Base-by-base conservation (phyloP, 805 yeast genomes). In the Saccharomycopsis fermentans region DNA sequence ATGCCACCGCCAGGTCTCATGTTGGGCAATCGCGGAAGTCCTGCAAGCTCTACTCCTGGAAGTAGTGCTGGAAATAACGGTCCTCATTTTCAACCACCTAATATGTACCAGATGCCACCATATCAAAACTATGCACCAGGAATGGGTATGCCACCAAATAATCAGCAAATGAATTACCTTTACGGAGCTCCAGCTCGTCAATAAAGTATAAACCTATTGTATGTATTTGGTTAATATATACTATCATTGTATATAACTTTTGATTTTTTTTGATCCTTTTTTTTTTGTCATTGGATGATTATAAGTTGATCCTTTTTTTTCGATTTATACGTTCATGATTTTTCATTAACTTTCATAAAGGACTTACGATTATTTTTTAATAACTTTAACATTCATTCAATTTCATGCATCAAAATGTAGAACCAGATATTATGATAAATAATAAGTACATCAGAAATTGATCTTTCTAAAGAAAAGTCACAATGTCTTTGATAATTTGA, bases 401-500 rank as follows among this genome's bases (percentile, higher is more conserved):
- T 32, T 35, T 11, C 29, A 21, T 34, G 24, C 32, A 29, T 9
- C n/a, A 34, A 4, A 11, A 19, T 12, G 48, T 17, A 32, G 14
- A 34, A n/a, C 12, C 8, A 17, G 47, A 27, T 17, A 14, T 9
- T 27, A 32, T 26, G 3, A 16, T 12, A 34, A 19, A 48, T 9
- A 26, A 9, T 12, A 54, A 14, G 34, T 34, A 17, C 12, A 50
- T 2, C 9, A 9, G 14, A 24, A 52, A 19, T 24, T 43, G 26
- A n/a, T 56, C 8, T 34, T 16, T 12, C 17, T n/a, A 26, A n/a
- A 29, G 21, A 3, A 2, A 50, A 29, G 21, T 29, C 39, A 11
- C 3, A 74, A 64, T 35, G 71, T 63, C 58, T 73, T 70, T 4
- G 86, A 76, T n/a, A 84, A 71, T 62, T 81, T 76, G 11, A 79